Percentiles rank a stretch among this genome's conserved stretches.
Evolutionary conservation across 768 basidiomycete species (phyloP).

Genomic region (Phallus indusiatus): DNA sequence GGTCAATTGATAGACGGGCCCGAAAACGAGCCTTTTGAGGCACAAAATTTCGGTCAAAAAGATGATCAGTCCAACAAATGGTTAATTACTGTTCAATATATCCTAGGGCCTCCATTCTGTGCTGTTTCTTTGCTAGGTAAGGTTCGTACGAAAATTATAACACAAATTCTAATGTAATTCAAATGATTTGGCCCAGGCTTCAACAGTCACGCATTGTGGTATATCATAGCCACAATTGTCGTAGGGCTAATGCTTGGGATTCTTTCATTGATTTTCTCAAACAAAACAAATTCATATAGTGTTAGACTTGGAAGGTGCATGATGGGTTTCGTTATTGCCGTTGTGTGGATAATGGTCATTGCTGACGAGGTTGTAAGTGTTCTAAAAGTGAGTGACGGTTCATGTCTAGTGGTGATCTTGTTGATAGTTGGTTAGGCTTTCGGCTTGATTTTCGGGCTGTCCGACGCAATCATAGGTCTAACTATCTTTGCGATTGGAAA

Average conservation of each 20-base stretch:
- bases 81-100: constrained; percentile 78
- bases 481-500: constrained; percentile 97
- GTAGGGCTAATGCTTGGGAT: constrained; percentile 45
- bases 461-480: constrained; percentile 93
- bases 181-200: constrained; percentile 30
- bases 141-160: constrained; percentile 18
- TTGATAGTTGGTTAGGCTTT: constrained; percentile 52
- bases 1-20: constrained; percentile 57
- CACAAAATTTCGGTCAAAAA: constrained; percentile 55
- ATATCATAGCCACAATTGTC: constrained; percentile 43
- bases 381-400: constrained; percentile 50
- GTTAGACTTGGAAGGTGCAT: constrained; percentile 68
- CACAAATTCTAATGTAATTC: background rate
- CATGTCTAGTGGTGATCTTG: background rate
- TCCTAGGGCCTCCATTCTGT: constrained; percentile 73
- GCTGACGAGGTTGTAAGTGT: constrained; percentile 93
- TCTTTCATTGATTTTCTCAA: constrained; percentile 50
- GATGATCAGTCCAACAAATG: constrained; percentile 68
- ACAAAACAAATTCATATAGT: constrained; percentile 45
- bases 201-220: constrained; percentile 35
- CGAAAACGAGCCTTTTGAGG: constrained; percentile 65
- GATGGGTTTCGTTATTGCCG: constrained; percentile 83
- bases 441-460: constrained; percentile 89
- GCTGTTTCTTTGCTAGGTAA: constrained; percentile 67
- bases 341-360: constrained; percentile 98